phyloP scores from a whole-genome alignment of 176 grass and related monocot species.

The Aegilops umbellulata region DNA sequence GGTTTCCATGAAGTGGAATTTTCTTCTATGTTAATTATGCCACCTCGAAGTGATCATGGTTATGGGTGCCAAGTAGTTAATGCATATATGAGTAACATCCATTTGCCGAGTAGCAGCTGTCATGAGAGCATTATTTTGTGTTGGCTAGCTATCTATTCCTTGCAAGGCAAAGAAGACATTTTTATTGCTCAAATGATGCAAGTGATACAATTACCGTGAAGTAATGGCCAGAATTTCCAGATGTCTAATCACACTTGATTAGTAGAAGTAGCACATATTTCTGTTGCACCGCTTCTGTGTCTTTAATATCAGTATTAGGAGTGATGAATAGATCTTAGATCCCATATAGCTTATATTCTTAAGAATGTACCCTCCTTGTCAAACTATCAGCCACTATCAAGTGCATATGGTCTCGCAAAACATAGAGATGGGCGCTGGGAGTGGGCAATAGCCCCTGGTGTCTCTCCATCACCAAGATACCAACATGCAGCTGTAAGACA shows the following conservation, averaged over 20 bases:
- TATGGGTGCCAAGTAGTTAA: not conserved
- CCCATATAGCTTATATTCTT: not conserved
- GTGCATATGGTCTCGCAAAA: constrained; percentile 99
- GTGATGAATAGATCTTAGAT: not conserved
- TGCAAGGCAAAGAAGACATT: not conserved
- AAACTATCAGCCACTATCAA: constrained; percentile 69
- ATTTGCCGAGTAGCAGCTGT: not conserved
- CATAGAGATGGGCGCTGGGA: constrained; percentile 99
- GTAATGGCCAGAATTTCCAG: not conserved
- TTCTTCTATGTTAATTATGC: not conserved
- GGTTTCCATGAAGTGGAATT: not conserved
- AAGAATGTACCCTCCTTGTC: constrained; percentile 12
- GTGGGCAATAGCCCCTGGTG: constrained; percentile 99
- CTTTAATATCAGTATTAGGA: constrained; percentile 1
- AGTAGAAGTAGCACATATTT: not conserved
- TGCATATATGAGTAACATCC: not conserved
- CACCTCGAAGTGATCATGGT: not conserved
- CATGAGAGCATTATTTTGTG: not conserved
- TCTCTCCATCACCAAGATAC: constrained; percentile 98
- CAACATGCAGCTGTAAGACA: constrained; percentile 95
- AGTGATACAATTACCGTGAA: not conserved
- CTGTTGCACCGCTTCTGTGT: not conserved
- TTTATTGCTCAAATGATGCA: not conserved
- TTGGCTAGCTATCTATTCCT: constrained; percentile 11
- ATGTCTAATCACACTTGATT: constrained; percentile 20